Percentiles rank a stretch among this genome's conserved stretches.
Conservation (phyloP, 768 basidiomycete genomes). For the Amanita pallidorosea region DNA sequence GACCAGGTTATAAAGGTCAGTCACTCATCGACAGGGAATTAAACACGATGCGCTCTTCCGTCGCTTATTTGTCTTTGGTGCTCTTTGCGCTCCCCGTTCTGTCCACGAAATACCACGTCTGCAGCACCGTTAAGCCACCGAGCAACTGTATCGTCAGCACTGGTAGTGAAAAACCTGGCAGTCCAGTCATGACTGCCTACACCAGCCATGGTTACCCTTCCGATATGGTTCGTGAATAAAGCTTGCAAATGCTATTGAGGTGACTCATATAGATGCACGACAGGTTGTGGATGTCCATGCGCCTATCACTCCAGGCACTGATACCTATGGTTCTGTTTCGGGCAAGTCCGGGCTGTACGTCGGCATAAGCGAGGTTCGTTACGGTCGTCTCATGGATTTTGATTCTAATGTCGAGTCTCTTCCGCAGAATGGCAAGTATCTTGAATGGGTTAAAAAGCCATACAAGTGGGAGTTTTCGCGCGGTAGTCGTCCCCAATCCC, state of each 20-base stretch:
- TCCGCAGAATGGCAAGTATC: neutral
- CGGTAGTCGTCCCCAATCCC: neutral
- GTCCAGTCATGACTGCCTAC: neutral
- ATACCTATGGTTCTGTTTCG: neutral
- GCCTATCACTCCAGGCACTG: neutral
- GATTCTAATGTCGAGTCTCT: neutral
- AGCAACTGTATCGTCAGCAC: neutral
- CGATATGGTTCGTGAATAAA: neutral
- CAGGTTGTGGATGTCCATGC: neutral
- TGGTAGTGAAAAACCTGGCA: neutral
- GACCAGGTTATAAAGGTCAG: too few species aligned
- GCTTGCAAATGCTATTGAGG: neutral
- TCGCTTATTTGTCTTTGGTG: neutral
- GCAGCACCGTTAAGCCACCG: neutral
- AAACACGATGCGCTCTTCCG: neutral
- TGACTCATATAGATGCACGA: neutral
- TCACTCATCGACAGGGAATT: too few species aligned
- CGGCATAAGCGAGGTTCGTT: neutral
- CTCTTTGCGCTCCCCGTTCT: neutral
- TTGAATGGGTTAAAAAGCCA: neutral
- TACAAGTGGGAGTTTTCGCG: neutral
- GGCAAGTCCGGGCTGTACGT: neutral
- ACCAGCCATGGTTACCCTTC: neutral
- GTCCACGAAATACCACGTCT: neutral
- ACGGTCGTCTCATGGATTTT: too few species aligned